Conservation (phyloP, 495 filamentous ascomycete genomes). For the Penicillium bialowiezense region DNA sequence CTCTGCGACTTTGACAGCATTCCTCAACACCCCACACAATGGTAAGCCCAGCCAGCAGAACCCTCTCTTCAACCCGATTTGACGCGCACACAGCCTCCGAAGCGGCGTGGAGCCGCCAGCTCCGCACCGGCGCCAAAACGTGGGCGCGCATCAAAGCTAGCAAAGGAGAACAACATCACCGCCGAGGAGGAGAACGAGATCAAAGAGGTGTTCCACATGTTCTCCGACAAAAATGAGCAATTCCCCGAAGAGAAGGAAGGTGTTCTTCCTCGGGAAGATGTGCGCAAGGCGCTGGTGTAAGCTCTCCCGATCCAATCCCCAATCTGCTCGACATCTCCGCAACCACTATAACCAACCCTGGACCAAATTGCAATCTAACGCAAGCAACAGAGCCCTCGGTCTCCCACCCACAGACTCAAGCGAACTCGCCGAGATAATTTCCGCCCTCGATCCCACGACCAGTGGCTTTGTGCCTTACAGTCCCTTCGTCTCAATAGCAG, state of each 20-base stretch:
- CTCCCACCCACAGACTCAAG: constrained; percentile 58
- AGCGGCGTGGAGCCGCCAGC: constrained; percentile 35
- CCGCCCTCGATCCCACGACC: constrained; percentile 75
- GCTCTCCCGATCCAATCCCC: constrained; percentile 15
- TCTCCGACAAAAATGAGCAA: constrained; percentile 55
- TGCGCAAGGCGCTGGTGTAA: constrained; percentile 80
- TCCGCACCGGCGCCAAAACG: constrained; percentile 39
- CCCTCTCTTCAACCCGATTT: not conserved
- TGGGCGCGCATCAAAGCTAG: constrained; percentile 72
- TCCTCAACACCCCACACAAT: not conserved
- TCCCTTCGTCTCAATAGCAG: constrained; percentile 79
- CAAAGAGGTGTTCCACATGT: constrained; percentile 82
- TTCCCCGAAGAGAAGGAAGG: constrained; percentile 67
- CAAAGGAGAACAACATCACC: constrained; percentile 81
- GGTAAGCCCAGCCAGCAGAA: not conserved
- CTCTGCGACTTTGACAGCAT: not conserved
- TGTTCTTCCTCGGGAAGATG: constrained; percentile 72
- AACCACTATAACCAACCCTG: not conserved
- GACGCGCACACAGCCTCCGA: constrained; percentile 30
- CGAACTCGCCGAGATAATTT: constrained; percentile 71
- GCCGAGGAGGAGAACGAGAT: constrained; percentile 85
- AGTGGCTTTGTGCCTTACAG: constrained; percentile 73
- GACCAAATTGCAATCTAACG: not conserved
- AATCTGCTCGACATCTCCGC: not conserved
- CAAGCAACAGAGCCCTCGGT: constrained; percentile 62